Conservation (phyloP, 2,329 filamentous ascomycete genomes). For the Blastomyces gilchristii region DNA sequence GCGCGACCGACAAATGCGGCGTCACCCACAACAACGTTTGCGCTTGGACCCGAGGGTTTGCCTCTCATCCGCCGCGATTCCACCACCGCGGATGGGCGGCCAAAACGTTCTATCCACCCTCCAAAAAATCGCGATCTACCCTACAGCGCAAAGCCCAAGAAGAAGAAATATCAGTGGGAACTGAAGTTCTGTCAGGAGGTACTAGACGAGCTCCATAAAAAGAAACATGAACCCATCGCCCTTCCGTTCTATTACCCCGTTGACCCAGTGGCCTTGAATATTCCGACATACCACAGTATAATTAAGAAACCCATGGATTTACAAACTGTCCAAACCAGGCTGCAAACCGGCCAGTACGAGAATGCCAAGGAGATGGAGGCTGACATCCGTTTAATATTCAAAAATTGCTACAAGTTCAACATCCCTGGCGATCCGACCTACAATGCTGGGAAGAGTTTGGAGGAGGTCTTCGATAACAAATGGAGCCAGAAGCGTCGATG, state of each 20-base stretch:
- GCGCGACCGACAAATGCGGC: conserved; percentile 33
- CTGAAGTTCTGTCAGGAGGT: conserved; percentile 82
- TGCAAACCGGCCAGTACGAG: conserved; percentile 67
- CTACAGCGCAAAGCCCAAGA: conserved; percentile 78
- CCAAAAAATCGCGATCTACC: conserved; percentile 86
- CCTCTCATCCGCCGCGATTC: conserved; percentile 81
- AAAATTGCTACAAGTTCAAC: conserved; percentile 91
- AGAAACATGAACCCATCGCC: conserved; percentile 58
- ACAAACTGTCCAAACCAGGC: conserved; percentile 65
- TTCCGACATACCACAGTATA: conserved; percentile 83
- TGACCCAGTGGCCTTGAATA: conserved; percentile 86
- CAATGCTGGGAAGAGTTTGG: conserved; percentile 58
- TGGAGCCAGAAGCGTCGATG: conserved; percentile 73
- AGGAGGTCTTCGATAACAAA: conserved; percentile 63
- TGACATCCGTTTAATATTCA: conserved; percentile 72
- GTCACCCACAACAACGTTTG: conserved; percentile 52
- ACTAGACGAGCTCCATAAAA: conserved; percentile 64
- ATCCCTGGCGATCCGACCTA: conserved; percentile 65
- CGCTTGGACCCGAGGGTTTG: conserved; percentile 64
- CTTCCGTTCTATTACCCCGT: conserved; percentile 73
- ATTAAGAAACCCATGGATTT: conserved; percentile 98
- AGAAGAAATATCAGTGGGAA: conserved; percentile 79
- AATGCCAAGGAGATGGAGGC: conserved; percentile 75
- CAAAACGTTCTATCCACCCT: conserved; percentile 87
- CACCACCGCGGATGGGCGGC: conserved; percentile 64